A percentile compares a stretch with the other conserved stretches of the same genome.
Evolutionary conservation across 2,329 filamentous ascomycete species (phyloP).

Genomic region (Aspergillus chevalieri): DNA sequence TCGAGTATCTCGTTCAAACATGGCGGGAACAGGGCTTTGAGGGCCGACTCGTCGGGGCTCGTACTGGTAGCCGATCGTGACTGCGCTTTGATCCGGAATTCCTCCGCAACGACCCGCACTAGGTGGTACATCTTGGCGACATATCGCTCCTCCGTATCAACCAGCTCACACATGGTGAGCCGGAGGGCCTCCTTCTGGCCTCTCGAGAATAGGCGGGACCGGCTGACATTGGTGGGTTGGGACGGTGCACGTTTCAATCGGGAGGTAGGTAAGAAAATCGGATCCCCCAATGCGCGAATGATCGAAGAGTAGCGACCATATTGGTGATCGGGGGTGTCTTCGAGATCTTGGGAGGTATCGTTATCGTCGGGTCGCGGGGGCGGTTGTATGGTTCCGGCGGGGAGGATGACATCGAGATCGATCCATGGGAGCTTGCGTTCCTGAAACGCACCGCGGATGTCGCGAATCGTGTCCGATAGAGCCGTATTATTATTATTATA

Average conservation of each 20-base stretch:
- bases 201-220: conserved; percentile 68
- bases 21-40: conserved; percentile 72
- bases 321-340: conserved; percentile 40
- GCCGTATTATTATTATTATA: background rate
- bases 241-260: conserved; percentile 80
- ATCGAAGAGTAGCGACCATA: conserved; percentile 74
- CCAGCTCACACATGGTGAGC: conserved; percentile 81
- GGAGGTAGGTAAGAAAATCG: conserved; percentile 80
- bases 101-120: conserved; percentile 71
- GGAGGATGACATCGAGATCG: conserved; percentile 81
- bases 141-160: conserved; percentile 92
- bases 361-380: conserved; percentile 56
- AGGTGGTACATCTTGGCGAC: conserved; percentile 81
- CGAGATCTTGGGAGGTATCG: conserved; percentile 43
- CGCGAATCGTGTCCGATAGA: conserved; percentile 59
- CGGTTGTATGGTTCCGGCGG: conserved; percentile 64
- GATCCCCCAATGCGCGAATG: conserved; percentile 72
- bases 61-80: conserved; percentile 54
- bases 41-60: conserved; percentile 65
- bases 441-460: conserved; percentile 68
- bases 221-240: conserved; percentile 72
- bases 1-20: conserved; percentile 75
- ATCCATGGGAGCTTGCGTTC: conserved; percentile 78
- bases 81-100: conserved; percentile 67
- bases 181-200: conserved; percentile 79